phyloP scores from a whole-genome alignment of 225 moss, liverwort and hornwort species.

The Bryum argenteum region DNA sequence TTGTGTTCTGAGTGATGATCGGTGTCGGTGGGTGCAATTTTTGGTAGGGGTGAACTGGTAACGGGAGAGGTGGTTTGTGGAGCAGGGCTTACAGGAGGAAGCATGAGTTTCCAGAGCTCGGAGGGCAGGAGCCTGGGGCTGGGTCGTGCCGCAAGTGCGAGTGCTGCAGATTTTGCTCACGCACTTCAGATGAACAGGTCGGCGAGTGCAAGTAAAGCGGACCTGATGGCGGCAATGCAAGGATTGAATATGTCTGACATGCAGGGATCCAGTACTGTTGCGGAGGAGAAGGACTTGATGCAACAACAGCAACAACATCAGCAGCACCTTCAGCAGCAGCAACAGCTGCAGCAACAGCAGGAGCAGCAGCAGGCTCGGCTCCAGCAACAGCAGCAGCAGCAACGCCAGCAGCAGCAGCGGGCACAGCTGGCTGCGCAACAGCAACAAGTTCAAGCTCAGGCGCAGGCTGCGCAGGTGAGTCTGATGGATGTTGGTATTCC shows the following conservation, averaged over 20 bases:
- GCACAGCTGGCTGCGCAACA: conserved; percentile 55
- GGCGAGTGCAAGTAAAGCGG: conserved; percentile 68
- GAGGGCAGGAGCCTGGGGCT: conserved; percentile 43
- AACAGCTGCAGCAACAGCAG: conserved; percentile 32
- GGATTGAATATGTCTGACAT: conserved; percentile 73
- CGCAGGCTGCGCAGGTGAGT: conserved; percentile 59
- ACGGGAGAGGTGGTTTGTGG: neutral
- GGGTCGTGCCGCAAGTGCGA: conserved; percentile 51
- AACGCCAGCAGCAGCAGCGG: conserved; percentile 56
- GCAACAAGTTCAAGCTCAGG: conserved; percentile 55
- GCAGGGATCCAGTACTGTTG: conserved; percentile 48
- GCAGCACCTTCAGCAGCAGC: conserved; percentile 61
- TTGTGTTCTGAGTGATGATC: neutral
- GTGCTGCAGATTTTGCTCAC: conserved; percentile 50
- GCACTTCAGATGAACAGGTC: conserved; percentile 65
- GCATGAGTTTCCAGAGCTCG: conserved; percentile 44
- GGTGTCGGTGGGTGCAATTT: neutral
- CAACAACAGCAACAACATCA: conserved; percentile 66
- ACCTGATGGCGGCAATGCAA: conserved; percentile 77
- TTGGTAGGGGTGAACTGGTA: too few species aligned
- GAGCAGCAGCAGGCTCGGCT: conserved; percentile 55
- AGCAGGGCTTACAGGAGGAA: conserved; percentile 52
- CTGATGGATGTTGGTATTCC: neutral
- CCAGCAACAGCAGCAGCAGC: conserved; percentile 35
- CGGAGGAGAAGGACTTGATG: conserved; percentile 55